phyloP scores from a whole-genome alignment of 306 rosid genomes.

The Cajanus cajan region DNA sequence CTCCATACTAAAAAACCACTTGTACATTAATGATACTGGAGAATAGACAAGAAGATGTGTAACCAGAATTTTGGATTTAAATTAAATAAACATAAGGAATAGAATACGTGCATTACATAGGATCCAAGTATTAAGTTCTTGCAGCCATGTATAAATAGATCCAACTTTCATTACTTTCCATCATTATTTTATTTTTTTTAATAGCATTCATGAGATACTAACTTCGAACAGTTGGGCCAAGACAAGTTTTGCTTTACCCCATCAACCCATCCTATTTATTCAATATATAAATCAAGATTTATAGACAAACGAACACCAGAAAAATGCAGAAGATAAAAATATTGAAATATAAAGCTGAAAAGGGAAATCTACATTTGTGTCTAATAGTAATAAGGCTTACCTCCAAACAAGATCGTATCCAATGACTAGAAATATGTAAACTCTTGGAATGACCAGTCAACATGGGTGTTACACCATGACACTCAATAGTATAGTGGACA shows the following conservation, averaged over 20 bases:
- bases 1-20: too few species aligned
- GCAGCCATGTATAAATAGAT: neutral
- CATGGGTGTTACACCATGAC: constrained; percentile 66
- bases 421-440: constrained; percentile 71
- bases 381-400: constrained; percentile 42
- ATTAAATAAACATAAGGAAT: neutral
- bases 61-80: neutral
- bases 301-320: neutral
- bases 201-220: constrained; percentile 6
- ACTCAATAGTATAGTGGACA: constrained; percentile 65
- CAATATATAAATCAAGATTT: constrained; percentile 17
- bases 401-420: constrained; percentile 93
- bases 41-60: neutral
- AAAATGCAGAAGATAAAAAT: constrained; percentile 6
- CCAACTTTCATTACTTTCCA: neutral
- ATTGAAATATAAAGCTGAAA: constrained; percentile 23
- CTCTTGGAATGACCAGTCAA: constrained; percentile 34
- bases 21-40: neutral
- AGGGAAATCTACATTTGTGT: constrained; percentile 22
- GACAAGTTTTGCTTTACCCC: neutral
- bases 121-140: neutral
- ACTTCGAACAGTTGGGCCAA: neutral
- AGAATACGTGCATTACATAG: neutral
- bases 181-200: constrained; percentile 1
- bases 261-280: neutral